These are phyloP conservation scores for Puccinia brachypodii DNA, from an alignment of 1,284 basidiomycete species.

Conservation along the genomic window DNA sequence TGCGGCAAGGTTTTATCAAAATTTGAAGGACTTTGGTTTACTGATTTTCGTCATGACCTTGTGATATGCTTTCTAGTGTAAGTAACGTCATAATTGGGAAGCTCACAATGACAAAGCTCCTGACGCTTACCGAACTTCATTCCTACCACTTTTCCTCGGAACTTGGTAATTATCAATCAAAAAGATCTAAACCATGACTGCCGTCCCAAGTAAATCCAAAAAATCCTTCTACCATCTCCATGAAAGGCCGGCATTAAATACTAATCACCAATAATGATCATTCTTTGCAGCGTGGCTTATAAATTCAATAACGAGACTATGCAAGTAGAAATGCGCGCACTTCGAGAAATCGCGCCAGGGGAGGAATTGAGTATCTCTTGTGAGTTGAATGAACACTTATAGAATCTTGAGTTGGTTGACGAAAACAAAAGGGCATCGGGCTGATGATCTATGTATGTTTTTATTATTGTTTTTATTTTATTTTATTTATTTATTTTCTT, in stretches of 20 bases:
- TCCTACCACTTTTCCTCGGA: no score
- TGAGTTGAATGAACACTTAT: background rate
- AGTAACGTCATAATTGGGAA: no score
- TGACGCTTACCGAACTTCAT: background rate
- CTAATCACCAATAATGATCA: background rate
- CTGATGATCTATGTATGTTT: background rate
- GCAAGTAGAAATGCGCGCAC: conserved; percentile 37
- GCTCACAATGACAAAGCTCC: no score
- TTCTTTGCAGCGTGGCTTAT: background rate
- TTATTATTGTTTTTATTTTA: background rate
- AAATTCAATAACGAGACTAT: conserved; percentile 26
- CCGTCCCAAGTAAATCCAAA: conserved; percentile 21
- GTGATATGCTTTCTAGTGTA: no score
- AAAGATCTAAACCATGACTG: conserved; percentile 39
- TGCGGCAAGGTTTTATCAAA: background rate
- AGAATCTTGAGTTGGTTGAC: no score
- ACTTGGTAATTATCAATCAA: background rate
- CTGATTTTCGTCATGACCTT: no score
- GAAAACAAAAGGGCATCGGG: no score
- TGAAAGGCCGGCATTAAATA: background rate
- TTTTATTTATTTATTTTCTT: background rate
- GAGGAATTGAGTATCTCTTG: conserved; percentile 35
- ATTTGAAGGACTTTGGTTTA: no score
- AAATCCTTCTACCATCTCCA: background rate
- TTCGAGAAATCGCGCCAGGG: conserved; percentile 34